Conservation (phyloP, 108 stramenopile species). For the Parietichytrium sp. region DNA sequence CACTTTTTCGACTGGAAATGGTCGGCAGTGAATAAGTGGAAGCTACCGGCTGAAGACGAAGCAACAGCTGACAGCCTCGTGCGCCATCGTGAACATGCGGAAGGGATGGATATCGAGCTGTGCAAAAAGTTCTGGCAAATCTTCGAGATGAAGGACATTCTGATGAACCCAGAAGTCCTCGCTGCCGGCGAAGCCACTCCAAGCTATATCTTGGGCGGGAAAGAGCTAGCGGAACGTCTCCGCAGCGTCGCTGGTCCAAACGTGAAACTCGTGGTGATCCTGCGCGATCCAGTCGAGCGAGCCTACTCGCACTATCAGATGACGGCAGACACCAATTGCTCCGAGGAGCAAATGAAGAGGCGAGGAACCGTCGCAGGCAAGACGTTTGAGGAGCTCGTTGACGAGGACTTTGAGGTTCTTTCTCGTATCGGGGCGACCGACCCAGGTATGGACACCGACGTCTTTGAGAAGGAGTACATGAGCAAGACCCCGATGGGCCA, state of each 20-base stretch:
- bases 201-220: constrained; percentile 83
- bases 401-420: constrained; percentile 70
- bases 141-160: constrained; percentile 55
- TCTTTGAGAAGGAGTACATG: constrained; percentile 67
- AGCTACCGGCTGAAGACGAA: background rate
- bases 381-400: constrained; percentile 77
- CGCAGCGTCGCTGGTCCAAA: constrained; percentile 57
- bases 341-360: constrained; percentile 71
- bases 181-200: constrained; percentile 93
- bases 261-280: constrained; percentile 79
- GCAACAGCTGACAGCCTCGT: background rate
- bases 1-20: constrained; percentile 96
- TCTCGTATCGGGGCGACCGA: constrained; percentile 73
- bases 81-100: constrained; percentile 29
- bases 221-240: constrained; percentile 72
- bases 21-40: constrained; percentile 53
- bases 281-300: constrained; percentile 86
- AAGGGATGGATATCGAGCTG: constrained; percentile 51
- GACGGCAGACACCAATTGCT: constrained; percentile 78
- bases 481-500: constrained; percentile 61
- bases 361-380: constrained; percentile 71
- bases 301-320: constrained; percentile 89
- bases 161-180: constrained; percentile 64
- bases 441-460: constrained; percentile 55
- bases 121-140: constrained; percentile 75